Conservation (phyloP, 2,329 filamentous ascomycete genomes). For the Penicillium nordicum region DNA sequence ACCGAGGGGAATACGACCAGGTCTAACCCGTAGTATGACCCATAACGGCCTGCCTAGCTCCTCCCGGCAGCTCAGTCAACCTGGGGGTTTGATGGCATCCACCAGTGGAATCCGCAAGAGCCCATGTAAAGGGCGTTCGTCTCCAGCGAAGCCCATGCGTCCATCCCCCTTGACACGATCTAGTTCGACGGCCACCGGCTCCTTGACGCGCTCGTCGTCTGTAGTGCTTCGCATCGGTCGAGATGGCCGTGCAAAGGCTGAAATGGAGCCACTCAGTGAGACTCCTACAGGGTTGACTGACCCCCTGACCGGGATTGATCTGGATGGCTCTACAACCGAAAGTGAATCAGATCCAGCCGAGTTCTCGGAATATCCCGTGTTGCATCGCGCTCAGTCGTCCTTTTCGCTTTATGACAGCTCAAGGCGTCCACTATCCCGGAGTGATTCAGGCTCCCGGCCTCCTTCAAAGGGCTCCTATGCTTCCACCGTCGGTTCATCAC, state of each 20-base stretch:
- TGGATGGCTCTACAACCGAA: constrained; percentile 44
- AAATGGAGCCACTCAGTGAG: constrained; percentile 39
- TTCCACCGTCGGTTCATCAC: constrained; percentile 40
- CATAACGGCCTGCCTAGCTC: constrained; percentile 35
- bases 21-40: constrained; percentile 41
- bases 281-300: constrained; percentile 35
- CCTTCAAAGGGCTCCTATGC: constrained; percentile 46
- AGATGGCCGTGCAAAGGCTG: constrained; percentile 48
- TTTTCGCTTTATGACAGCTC: constrained; percentile 38
- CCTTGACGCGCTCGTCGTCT: constrained; percentile 40
- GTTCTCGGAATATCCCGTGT: constrained; percentile 38
- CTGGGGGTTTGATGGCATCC: constrained; percentile 32
- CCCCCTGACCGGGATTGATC: constrained; percentile 37
- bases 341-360: constrained; percentile 43
- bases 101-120: constrained; percentile 40
- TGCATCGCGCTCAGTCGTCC: constrained; percentile 39
- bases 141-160: constrained; percentile 40
- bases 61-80: constrained; percentile 28
- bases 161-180: constrained; percentile 32
- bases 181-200: constrained; percentile 28
- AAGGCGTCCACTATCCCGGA: constrained; percentile 29
- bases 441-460: constrained; percentile 38
- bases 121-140: constrained; percentile 43
- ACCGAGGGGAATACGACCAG: constrained; percentile 33
- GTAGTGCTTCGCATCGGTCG: constrained; percentile 48